Base-by-base conservation (phyloP, 2,329 filamentous ascomycete genomes). In the Phaeosphaeriaceae sp. region DNA sequence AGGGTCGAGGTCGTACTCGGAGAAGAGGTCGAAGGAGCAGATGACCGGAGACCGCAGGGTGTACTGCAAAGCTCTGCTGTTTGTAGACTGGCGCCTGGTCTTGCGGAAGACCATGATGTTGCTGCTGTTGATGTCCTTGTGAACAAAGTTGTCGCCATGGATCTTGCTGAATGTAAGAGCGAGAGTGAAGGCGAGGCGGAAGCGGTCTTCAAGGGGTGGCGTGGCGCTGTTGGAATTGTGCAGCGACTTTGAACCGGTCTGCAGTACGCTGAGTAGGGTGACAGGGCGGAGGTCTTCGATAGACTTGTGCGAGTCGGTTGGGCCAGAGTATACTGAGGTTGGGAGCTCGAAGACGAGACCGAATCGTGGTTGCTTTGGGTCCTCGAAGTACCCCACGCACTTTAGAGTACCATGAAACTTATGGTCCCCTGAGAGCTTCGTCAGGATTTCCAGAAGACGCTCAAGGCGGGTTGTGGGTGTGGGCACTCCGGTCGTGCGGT, bases 311-410 rank as follows among this genome's bases (percentile, higher is more conserved):
- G 86, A 84, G 77, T 91, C 90, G 9, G 84, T 82, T 53, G 75
- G 54, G 62, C 76, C 75, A 10, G 77, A 77, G 60, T 80, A 79
- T 13, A 81, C 75, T 9, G 76, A 77, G 1, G 85, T 83, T 1
- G 91, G 91, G 28, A 94, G 86, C 51, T 91, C 88, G 68, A 92
- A 94, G 11, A 94, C 85, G 11, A 94, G 81, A 5, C 91, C 91
- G 54, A 93, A 86, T 10, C 91, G 85, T 0, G 82, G 80, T 55
- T 91, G 88, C 54, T 86, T 85, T 54, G 90, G 83, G 67, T 94
- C 91, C 72, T 94, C 91, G 67, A 92, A 93, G 70, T 92, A 94
- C 69, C 63, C 91, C 82, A 72, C 76, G 67, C 85, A 88, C 82
- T 84, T 91, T 1, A 88, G 84, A 23, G 79, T 81, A 3, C 75